Percentiles rank a stretch among this genome's conserved stretches.
These are phyloP conservation scores for Immersiporthe knoxdaviesiana DNA, from an alignment of 2,329 filamentous ascomycete species.

Conservation along the genomic window DNA sequence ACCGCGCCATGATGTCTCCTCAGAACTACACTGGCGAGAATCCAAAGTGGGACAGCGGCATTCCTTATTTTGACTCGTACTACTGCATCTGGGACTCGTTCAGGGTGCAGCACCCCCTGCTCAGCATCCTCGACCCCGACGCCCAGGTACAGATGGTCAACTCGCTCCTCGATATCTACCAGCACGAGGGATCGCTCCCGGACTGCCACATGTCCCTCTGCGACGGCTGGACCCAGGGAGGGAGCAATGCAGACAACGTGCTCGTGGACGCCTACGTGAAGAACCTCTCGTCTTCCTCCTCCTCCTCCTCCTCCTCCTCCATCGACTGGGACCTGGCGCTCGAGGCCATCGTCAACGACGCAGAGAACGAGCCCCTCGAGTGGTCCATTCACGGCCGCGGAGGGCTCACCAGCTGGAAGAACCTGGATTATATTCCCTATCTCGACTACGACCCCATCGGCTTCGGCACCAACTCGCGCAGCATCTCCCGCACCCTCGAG, in stretches of 20 bases:
- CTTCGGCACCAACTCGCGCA: slow-evolving; percentile 64
- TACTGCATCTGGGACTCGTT: slow-evolving; percentile 67
- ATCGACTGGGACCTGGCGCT: slow-evolving; percentile 66
- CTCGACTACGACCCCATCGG: slow-evolving; percentile 63
- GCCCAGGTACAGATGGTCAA: slow-evolving; percentile 65
- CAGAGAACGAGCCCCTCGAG: slow-evolving; percentile 62
- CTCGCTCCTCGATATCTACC: slow-evolving; percentile 67
- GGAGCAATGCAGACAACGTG: slow-evolving; percentile 68
- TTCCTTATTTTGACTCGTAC: slow-evolving; percentile 66
- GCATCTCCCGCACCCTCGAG: slow-evolving; percentile 69
- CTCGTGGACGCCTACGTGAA: slow-evolving; percentile 66
- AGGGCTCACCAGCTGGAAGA: slow-evolving; percentile 68
- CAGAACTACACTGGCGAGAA: slow-evolving; percentile 71
- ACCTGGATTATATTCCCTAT: slow-evolving; percentile 65
- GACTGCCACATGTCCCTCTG: slow-evolving; percentile 71
- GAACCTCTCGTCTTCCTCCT: slow-evolving; percentile 47
- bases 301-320: slow-evolving; percentile 40
- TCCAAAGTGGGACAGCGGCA: slow-evolving; percentile 61
- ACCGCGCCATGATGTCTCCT: slow-evolving; percentile 64
- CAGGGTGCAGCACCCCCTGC: slow-evolving; percentile 63
- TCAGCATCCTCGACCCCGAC: slow-evolving; percentile 65
- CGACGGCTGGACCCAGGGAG: slow-evolving; percentile 69
- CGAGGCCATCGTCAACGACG: slow-evolving; percentile 67
- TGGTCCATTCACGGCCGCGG: slow-evolving; percentile 69
- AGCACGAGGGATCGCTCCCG: slow-evolving; percentile 66